Evolutionary conservation across 2,329 filamentous ascomycete species (phyloP).

Genomic region (Colletotrichum liriopes): DNA sequence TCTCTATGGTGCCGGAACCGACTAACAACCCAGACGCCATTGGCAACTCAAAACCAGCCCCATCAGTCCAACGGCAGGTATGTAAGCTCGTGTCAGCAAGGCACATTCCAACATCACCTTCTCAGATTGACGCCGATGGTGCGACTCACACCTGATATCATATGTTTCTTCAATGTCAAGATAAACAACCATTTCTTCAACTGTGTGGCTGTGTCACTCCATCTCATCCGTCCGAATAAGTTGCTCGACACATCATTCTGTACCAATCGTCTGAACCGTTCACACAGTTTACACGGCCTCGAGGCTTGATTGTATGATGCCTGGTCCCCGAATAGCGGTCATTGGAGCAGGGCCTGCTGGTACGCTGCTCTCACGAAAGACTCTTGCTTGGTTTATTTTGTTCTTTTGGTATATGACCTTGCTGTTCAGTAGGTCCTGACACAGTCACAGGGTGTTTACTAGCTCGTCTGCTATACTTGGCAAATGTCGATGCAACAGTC

Average conservation of each 20-base stretch:
- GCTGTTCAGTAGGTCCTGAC: background rate
- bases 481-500: conserved; percentile 62
- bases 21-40: background rate
- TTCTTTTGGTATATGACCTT: background rate
- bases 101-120: background rate
- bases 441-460: conserved; percentile 60
- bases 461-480: conserved; percentile 66
- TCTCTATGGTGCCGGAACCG: too few relatives aligned
- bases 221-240: background rate
- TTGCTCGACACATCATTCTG: too few relatives aligned
- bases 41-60: background rate
- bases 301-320: conserved; percentile 4
- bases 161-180: background rate
- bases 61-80: too few relatives aligned
- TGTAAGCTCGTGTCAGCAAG: too few relatives aligned
- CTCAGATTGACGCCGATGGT: background rate
- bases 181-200: background rate
- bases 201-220: background rate
- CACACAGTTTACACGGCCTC: background rate
- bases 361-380: conserved; percentile 6
- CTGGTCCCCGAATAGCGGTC: conserved; percentile 58
- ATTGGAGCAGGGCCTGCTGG: conserved; percentile 64
- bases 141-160: background rate
- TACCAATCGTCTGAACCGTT: too few relatives aligned
- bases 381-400: background rate